These are phyloP conservation scores for Pseudoscleropodium purum DNA, from an alignment of 225 moss, liverwort and hornwort genomes.

Conservation along the genomic window DNA sequence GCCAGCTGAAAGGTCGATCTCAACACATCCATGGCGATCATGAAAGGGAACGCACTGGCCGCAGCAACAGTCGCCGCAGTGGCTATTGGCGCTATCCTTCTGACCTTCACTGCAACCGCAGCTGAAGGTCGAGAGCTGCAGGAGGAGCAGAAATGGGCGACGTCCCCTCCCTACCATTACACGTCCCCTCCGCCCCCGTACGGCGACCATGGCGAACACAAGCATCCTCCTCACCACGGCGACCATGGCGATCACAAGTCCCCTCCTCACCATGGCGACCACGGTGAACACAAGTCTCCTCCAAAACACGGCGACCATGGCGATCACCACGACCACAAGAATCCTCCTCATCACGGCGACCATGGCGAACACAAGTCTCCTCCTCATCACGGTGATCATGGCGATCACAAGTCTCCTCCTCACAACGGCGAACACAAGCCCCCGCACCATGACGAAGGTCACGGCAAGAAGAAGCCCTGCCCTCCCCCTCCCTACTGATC, in stretches of 20 bases:
- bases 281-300: not conserved
- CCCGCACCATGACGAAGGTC: conserved; percentile 5
- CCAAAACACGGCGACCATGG: not conserved
- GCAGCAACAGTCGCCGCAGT: not conserved
- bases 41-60: not conserved
- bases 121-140: conserved; percentile 13
- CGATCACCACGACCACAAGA: not conserved
- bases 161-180: not conserved
- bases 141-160: conserved; percentile 5
- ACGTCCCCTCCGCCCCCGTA: conserved; percentile 1
- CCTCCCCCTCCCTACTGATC: conserved; percentile 21
- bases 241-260: not conserved
- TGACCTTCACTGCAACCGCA: not conserved
- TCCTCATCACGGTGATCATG: not conserved
- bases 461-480: conserved; percentile 16
- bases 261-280: not conserved
- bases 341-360: not conserved
- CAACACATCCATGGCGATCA: not conserved
- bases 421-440: not conserved
- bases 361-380: not conserved
- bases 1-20: not conserved
- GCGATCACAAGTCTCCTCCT: not conserved
- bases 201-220: not conserved
- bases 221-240: not conserved
- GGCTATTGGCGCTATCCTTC: conserved; percentile 3